phyloP scores from a whole-genome alignment of 2,329 filamentous ascomycete genomes.

The Exophiala alcalophila region DNA sequence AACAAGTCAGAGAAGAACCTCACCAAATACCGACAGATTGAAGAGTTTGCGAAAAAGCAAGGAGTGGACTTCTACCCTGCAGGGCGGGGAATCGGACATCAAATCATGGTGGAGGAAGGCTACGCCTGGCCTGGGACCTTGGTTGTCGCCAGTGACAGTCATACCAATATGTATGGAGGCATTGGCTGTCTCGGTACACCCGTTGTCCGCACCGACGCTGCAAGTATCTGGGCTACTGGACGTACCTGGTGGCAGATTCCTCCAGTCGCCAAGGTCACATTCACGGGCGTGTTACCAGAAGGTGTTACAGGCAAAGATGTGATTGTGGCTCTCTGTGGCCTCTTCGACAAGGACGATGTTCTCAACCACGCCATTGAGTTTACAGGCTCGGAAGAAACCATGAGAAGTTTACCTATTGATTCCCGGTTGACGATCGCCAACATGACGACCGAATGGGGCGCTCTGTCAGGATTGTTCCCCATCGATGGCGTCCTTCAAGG shows the following conservation, averaged over 20 bases:
- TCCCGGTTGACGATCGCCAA: slow-evolving; percentile 60
- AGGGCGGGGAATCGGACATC: slow-evolving; percentile 81
- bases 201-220: slow-evolving; percentile 83
- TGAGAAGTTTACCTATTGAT: slow-evolving; percentile 69
- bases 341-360: slow-evolving; percentile 85
- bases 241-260: slow-evolving; percentile 88
- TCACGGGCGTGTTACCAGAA: slow-evolving; percentile 69
- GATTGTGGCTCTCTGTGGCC: slow-evolving; percentile 80
- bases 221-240: slow-evolving; percentile 78
- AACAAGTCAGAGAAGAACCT: slow-evolving; percentile 76
- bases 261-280: slow-evolving; percentile 73
- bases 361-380: slow-evolving; percentile 92
- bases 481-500: slow-evolving; percentile 68
- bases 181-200: slow-evolving; percentile 74
- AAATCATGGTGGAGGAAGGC: slow-evolving; percentile 85
- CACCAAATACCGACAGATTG: slow-evolving; percentile 77
- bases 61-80: slow-evolving; percentile 75
- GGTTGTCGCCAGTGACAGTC: slow-evolving; percentile 67
- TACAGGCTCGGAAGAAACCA: slow-evolving; percentile 72
- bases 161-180: slow-evolving; percentile 78
- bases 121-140: slow-evolving; percentile 83
- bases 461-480: slow-evolving; percentile 70
- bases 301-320: slow-evolving; percentile 93
- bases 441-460: slow-evolving; percentile 38
- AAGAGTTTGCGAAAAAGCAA: slow-evolving; percentile 75